phyloP scores from a whole-genome alignment of 1,139 yeast species.

The Hemisphaericaspora lyxosophila region DNA sequence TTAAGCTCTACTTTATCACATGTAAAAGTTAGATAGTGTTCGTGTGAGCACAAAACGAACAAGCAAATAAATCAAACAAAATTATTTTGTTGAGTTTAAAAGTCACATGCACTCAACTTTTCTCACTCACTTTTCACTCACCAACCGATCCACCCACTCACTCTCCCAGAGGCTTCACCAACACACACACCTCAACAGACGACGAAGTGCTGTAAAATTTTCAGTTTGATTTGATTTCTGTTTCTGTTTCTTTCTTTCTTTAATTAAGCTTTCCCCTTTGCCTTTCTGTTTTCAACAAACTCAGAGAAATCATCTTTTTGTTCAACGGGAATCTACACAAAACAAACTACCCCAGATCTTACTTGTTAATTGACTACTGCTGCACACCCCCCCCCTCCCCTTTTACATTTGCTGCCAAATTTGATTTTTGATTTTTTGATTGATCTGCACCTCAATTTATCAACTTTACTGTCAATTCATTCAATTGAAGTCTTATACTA shows the following conservation, averaged over 20 bases:
- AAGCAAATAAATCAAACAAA: no score
- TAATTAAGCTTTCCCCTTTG: background rate
- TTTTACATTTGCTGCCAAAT: background rate
- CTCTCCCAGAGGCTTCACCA: background rate
- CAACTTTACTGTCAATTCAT: no score
- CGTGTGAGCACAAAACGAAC: no score
- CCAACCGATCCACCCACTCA: background rate
- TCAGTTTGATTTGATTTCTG: background rate
- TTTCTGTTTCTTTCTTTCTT: slow-evolving; percentile 3
- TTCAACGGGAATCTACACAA: no score
- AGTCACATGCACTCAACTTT: slow-evolving; percentile 9
- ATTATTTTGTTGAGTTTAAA: background rate
- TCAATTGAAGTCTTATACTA: no score
- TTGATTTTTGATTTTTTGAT: no score
- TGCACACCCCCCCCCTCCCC: background rate
- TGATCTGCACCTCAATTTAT: no score
- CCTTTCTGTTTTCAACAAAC: background rate
- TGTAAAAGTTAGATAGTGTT: no score
- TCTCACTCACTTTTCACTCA: background rate
- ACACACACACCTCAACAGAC: no score
- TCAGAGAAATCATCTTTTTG: no score
- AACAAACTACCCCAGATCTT: background rate
- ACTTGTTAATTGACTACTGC: no score
- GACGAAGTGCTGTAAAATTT: background rate
- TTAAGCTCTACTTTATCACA: no score